These are phyloP conservation scores for Lotus japonicus DNA, from an alignment of 306 rosid species.

Conservation along the genomic window DNA sequence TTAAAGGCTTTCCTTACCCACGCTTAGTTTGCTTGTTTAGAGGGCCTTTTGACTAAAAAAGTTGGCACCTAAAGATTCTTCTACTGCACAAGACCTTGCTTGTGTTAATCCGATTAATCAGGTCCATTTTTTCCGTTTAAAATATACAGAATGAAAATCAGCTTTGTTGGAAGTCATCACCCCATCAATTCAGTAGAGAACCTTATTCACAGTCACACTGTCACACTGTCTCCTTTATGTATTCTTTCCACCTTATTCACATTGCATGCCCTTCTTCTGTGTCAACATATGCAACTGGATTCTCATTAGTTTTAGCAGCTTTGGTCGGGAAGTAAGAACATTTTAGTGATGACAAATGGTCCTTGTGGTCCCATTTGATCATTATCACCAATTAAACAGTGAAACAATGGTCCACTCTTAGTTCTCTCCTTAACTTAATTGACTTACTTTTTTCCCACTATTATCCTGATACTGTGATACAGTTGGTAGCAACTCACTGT, in stretches of 20 bases:
- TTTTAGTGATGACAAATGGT: background rate
- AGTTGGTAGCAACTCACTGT: background rate
- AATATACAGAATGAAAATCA: no score
- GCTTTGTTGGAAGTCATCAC: no score
- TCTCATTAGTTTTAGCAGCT: background rate
- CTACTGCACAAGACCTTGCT: background rate
- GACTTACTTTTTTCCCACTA: constrained; percentile 11
- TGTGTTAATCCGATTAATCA: no score
- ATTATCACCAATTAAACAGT: background rate
- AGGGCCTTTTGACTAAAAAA: background rate
- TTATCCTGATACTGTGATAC: constrained; percentile 4
- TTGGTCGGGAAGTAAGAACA: background rate
- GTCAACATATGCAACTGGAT: background rate
- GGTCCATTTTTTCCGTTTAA: no score
- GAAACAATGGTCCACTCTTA: background rate
- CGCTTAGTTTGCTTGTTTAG: background rate
- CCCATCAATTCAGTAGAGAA: no score
- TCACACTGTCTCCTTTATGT: no score
- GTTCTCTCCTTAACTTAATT: background rate
- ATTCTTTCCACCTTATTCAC: no score
- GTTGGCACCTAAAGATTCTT: background rate
- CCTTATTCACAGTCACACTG: no score
- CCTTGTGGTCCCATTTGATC: constrained; percentile 12
- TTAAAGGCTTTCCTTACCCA: background rate
- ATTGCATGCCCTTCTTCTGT: background rate